These are phyloP conservation scores for Linnemannia exigua DNA, from an alignment of 192 early-diverging fungal genomes.

Conservation along the genomic window DNA sequence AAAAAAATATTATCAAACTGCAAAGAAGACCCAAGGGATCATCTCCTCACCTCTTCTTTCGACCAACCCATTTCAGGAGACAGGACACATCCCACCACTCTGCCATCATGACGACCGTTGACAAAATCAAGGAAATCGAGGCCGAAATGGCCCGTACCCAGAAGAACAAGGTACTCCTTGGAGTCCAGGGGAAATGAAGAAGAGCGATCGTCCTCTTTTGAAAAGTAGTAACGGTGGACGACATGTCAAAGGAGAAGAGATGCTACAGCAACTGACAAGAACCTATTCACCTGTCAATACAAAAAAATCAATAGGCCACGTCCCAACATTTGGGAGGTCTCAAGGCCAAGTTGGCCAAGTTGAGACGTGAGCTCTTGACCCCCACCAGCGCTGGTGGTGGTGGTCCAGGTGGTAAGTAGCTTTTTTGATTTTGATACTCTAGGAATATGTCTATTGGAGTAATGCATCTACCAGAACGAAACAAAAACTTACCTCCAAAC, in stretches of 20 bases:
- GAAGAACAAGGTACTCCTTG: slow-evolving; percentile 83
- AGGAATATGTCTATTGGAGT: not conserved
- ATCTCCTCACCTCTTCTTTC: not conserved
- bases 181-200: not conserved
- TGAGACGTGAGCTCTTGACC: slow-evolving; percentile 93
- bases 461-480: not conserved
- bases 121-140: slow-evolving; percentile 67
- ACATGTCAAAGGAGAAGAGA: not conserved
- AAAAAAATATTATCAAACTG: not conserved
- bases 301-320: slow-evolving; percentile 73
- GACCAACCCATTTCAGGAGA: not conserved
- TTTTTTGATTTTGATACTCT: not conserved
- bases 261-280: not conserved
- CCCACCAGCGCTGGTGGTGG: slow-evolving; percentile 90
- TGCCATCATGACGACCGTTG: slow-evolving; percentile 55
- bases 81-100: not conserved
- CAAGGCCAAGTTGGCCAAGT: slow-evolving; percentile 98
- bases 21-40: not conserved
- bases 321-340: slow-evolving; percentile 92
- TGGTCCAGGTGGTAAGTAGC: slow-evolving; percentile 75
- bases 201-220: not conserved
- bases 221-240: too few species aligned
- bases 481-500: not conserved
- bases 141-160: slow-evolving; percentile 92
- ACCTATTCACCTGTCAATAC: not conserved